Base-by-base conservation (phyloP, 108 stramenopile genomes). In the Nitzschia sp. region DNA sequence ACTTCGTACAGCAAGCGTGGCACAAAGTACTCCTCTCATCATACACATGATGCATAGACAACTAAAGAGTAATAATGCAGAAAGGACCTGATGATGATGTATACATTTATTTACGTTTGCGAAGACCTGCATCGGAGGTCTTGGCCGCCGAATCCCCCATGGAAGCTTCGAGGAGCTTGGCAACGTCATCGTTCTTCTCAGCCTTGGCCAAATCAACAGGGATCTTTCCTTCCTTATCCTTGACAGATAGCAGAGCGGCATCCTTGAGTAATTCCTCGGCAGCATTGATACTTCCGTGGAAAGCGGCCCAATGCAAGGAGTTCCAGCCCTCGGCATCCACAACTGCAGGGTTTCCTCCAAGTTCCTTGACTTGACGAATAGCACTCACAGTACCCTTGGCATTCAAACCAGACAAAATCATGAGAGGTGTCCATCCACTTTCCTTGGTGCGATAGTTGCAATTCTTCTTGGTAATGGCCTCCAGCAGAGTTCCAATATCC, bases 161-260 rank as follows among this genome's bases (percentile, higher is more conserved):
- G 43, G 60, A 62, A 51, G 81, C 76, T 73, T 88, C 82, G 34
- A 90, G 77, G 21, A 83, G 70, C 51, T 81, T 84, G 12, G 76
- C 83, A 26, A 94, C 86, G 42, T 86, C 85, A 7, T 79, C 64
- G 66, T 94, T 94, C 19, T 71, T 74, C 65, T 94, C 93, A 20
- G 80, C 81, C 59, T 75, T 75, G 25, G 88, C 89, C 60, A 83
- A 76, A 12, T 83, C 83, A 63, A 86, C 15, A 20, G 89, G 88
- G 56, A 80, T 78, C 63, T 88, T 89, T n/a, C 93, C 93, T 65
- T 94, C 93, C 78, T 90, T 90, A 70, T 94, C 93, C 64, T 86
- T 73, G 17, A 79, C 78, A 17, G 58, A 44, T 43, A 83, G 63
- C 51, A 90, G 64, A 12, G 75, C 69, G 3, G 65, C 46, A 17